Percentiles rank a stretch among this genome's conserved stretches.
phyloP scores from a whole-genome alignment of 805 yeast genomes.

The Pichia nakasei region DNA sequence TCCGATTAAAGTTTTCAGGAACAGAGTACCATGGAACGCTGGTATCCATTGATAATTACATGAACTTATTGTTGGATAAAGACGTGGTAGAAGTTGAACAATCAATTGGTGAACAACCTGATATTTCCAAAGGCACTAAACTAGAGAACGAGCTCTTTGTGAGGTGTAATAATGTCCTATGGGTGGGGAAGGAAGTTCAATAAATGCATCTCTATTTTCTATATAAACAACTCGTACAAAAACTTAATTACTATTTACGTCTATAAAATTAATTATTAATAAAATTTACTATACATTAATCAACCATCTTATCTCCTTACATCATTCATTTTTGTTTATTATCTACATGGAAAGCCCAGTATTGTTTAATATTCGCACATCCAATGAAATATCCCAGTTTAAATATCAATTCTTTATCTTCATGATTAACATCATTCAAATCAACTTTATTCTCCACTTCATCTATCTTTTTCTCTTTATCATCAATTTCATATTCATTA shows the following conservation, averaged over 20 bases:
- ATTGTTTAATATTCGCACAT: constrained; percentile 23
- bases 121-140: constrained; percentile 33
- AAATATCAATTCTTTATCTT: constrained; percentile 14
- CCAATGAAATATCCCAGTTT: constrained; percentile 25
- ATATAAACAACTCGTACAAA: no score
- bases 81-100: constrained; percentile 38
- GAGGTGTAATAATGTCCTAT: constrained; percentile 85
- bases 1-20: constrained; percentile 82
- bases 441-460: not conserved
- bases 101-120: constrained; percentile 32
- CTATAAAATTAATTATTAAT: no score
- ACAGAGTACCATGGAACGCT: constrained; percentile 81
- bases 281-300: no score
- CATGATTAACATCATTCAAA: not conserved
- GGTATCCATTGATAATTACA: constrained; percentile 79
- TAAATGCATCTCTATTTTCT: not conserved
- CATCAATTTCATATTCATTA: not conserved
- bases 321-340: not conserved
- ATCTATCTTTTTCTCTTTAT: not conserved
- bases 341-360: constrained; percentile 16
- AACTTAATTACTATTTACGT: no score
- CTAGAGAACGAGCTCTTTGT: constrained; percentile 57
- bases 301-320: no score
- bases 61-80: constrained; percentile 72
- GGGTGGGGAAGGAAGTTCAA: constrained; percentile 40